phyloP scores from a whole-genome alignment of 1,284 basidiomycete species.

The Sphagnurus paluster region DNA sequence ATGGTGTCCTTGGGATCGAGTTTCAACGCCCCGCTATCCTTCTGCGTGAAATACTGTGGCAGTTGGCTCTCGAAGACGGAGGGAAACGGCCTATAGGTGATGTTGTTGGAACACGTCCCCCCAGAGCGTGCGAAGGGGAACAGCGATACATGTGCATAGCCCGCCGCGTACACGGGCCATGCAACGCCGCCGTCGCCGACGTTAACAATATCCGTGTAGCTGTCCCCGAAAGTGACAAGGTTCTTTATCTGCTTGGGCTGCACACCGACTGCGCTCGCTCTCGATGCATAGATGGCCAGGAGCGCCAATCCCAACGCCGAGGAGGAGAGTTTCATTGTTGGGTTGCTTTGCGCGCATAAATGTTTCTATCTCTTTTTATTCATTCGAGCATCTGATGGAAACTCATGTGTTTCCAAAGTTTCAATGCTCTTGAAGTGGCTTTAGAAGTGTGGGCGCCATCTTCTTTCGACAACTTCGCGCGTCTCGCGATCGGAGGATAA shows the following conservation, averaged over 20 bases:
- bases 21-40: slow-evolving; percentile 25
- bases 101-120: slow-evolving; percentile 42
- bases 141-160: slow-evolving; percentile 32
- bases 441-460: not conserved
- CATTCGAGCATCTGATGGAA: not conserved
- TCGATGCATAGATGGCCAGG: slow-evolving; percentile 1
- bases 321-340: not conserved
- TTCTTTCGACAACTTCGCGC: not conserved
- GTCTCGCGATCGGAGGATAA: too few relatives aligned
- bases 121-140: slow-evolving; percentile 40
- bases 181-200: slow-evolving; percentile 26
- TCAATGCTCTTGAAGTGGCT: not conserved
- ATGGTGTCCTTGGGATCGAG: slow-evolving; percentile 33
- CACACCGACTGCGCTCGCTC: slow-evolving; percentile 4
- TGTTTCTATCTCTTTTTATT: not conserved
- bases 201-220: slow-evolving; percentile 36
- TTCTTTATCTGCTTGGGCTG: slow-evolving; percentile 30
- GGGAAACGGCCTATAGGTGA: slow-evolving; percentile 37
- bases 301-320: not conserved
- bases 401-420: slow-evolving; percentile 3
- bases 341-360: not conserved
- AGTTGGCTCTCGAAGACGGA: slow-evolving; percentile 38
- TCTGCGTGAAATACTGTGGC: slow-evolving; percentile 31
- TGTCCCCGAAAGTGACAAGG: slow-evolving; percentile 43
- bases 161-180: slow-evolving; percentile 38